Evolutionary conservation across 768 basidiomycete species (phyloP).

Genomic region (Mycena venus): DNA sequence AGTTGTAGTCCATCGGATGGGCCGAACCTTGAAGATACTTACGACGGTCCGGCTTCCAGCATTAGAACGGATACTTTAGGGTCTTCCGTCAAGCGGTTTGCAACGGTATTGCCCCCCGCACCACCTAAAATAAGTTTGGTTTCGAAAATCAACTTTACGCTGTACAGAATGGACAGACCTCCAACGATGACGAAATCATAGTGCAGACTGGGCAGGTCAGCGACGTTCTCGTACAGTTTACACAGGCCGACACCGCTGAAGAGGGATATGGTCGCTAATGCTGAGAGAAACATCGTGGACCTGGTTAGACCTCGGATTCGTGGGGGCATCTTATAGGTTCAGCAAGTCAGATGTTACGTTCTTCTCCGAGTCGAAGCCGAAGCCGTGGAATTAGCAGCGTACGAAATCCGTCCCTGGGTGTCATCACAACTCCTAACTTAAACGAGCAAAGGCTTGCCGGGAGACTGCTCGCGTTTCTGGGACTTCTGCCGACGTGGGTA

Average conservation of each 20-base stretch:
- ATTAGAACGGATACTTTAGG: background rate
- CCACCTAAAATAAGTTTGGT: background rate
- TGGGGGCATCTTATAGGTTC: constrained; percentile 1
- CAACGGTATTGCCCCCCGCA: background rate
- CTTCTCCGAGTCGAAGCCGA: constrained; percentile 8
- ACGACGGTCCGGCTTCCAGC: constrained; percentile 17
- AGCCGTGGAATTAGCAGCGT: background rate
- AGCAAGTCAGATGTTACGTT: background rate
- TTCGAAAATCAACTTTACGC: background rate
- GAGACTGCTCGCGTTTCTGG: background rate
- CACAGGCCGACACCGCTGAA: constrained; percentile 12
- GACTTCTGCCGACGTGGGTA: background rate
- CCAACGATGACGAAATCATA: constrained; percentile 20
- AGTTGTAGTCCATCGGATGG: background rate
- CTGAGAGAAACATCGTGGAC: background rate
- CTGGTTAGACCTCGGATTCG: background rate
- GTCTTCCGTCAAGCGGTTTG: constrained; percentile 5
- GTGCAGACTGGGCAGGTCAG: constrained; percentile 12
- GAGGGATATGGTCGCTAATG: constrained; percentile 7
- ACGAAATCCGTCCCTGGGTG: background rate
- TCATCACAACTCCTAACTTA: background rate
- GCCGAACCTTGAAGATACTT: background rate
- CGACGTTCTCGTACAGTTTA: constrained; percentile 10
- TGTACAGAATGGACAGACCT: background rate
- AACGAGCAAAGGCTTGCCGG: background rate